These are phyloP conservation scores for Colletotrichum nymphaeae DNA, from an alignment of 2,329 filamentous ascomycete species.

Conservation along the genomic window DNA sequence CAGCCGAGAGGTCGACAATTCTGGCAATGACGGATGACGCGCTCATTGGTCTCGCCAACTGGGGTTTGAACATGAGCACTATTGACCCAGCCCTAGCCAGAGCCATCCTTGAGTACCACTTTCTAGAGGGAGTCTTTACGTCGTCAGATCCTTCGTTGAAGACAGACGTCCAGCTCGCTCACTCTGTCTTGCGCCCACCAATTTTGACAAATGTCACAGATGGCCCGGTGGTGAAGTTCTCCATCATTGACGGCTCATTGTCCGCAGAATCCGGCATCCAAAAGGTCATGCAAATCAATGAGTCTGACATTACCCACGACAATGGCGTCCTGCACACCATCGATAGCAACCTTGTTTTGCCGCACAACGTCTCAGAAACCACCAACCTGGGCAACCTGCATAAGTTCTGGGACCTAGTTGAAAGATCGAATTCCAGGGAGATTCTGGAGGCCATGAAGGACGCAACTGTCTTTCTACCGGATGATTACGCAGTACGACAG, in stretches of 20 bases:
- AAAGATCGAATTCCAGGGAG: not conserved
- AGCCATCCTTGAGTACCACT: slow-evolving; percentile 1
- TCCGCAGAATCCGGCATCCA: not conserved
- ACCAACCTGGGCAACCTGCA: not conserved
- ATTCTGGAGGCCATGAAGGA: not conserved
- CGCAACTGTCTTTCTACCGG: not conserved
- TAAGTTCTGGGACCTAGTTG: not conserved
- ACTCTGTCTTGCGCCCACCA: not conserved
- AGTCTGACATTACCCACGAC: not conserved
- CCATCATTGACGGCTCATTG: not conserved
- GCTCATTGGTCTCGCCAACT: not conserved
- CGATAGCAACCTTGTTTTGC: slow-evolving; percentile 1
- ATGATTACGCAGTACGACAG: not conserved
- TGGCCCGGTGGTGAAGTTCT: slow-evolving; percentile 3
- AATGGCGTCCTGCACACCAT: slow-evolving; percentile 1
- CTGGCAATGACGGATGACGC: slow-evolving; percentile 7
- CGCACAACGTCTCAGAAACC: slow-evolving; percentile 10
- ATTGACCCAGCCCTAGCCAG: slow-evolving; percentile 1
- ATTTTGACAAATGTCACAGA: not conserved
- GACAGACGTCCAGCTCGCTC: not conserved
- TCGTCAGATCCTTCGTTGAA: not conserved
- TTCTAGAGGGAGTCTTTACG: not conserved
- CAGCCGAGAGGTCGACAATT: not conserved
- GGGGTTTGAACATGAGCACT: not conserved
- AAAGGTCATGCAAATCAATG: slow-evolving; percentile 1